Evolutionary conservation across 225 moss, liverwort and hornwort genomes (phyloP).

Genomic region (Thuidium tamariscinum): DNA sequence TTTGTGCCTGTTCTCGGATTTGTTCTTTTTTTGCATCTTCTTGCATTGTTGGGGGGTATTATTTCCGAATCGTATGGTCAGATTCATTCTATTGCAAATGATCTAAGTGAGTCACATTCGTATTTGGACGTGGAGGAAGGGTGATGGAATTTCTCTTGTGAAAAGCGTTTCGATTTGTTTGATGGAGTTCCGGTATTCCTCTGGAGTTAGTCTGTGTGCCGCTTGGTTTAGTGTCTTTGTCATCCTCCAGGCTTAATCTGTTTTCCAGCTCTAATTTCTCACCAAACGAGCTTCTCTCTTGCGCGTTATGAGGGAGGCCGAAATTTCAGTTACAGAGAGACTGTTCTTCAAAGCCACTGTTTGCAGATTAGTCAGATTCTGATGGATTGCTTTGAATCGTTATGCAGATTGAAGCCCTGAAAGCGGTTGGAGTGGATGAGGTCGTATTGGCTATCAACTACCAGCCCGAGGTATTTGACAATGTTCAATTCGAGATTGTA

Average conservation of each 20-base stretch:
- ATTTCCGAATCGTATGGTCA: neutral
- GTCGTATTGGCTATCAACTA: slow-evolving; percentile 92
- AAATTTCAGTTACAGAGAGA: neutral
- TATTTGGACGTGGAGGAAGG: neutral
- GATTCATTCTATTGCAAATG: neutral
- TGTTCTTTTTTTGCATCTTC: no score
- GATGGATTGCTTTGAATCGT: neutral
- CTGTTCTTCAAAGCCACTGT: neutral
- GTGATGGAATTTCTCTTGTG: neutral
- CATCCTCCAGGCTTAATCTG: neutral
- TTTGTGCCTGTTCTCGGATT: neutral
- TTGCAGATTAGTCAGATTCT: neutral
- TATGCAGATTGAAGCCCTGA: slow-evolving; percentile 86
- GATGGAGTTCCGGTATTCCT: neutral
- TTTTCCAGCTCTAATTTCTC: neutral
- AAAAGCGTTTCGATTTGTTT: neutral
- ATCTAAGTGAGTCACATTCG: neutral
- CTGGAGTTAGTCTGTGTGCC: neutral
- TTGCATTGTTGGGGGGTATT: no score
- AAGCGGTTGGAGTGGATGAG: slow-evolving; percentile 82
- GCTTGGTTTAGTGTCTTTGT: neutral
- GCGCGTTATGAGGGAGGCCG: neutral
- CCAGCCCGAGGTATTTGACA: slow-evolving; percentile 69
- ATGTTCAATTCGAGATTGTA: neutral
- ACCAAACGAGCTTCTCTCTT: no score